Evolutionary conservation across 108 stramenopile genomes (phyloP).

Genomic region (Phaeodactylum tricornutum): DNA sequence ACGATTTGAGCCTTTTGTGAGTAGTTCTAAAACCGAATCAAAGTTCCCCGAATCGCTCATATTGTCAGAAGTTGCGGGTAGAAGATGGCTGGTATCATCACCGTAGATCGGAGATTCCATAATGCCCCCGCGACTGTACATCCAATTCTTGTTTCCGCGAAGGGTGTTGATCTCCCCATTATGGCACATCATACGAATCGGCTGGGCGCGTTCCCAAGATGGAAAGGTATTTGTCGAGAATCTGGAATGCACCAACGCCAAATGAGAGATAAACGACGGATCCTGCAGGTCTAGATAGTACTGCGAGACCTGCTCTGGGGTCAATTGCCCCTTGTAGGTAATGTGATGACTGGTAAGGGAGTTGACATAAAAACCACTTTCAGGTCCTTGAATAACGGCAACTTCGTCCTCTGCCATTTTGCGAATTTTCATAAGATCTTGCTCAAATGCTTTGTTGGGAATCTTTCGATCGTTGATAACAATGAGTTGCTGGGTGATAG

Average conservation of each 20-base stretch:
- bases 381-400: conserved; percentile 60
- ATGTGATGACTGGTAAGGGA: conserved; percentile 78
- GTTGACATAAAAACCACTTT: conserved; percentile 87
- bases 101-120: conserved; percentile 86
- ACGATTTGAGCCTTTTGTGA: conserved; percentile 79
- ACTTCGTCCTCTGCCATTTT: conserved; percentile 83
- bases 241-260: conserved; percentile 90
- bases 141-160: conserved; percentile 96
- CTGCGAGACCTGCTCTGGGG: conserved; percentile 88
- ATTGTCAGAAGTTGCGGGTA: conserved; percentile 82
- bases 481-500: conserved; percentile 81
- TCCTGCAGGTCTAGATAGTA: conserved; percentile 86
- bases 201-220: conserved; percentile 93
- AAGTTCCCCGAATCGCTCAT: conserved; percentile 96
- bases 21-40: conserved; percentile 88
- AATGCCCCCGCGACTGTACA: conserved; percentile 91
- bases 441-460: conserved; percentile 75
- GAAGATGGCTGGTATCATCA: conserved; percentile 70
- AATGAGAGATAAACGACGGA: conserved; percentile 74
- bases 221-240: conserved; percentile 95
- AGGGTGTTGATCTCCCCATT: conserved; percentile 97
- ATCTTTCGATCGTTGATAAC: conserved; percentile 34
- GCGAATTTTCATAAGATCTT: conserved; percentile 80
- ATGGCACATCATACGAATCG: conserved; percentile 96
- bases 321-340: conserved; percentile 95